A percentile compares a stretch with the other conserved stretches of the same genome.
Conservation (phyloP, 2,329 filamentous ascomycete species). For the Alternaria solani region DNA sequence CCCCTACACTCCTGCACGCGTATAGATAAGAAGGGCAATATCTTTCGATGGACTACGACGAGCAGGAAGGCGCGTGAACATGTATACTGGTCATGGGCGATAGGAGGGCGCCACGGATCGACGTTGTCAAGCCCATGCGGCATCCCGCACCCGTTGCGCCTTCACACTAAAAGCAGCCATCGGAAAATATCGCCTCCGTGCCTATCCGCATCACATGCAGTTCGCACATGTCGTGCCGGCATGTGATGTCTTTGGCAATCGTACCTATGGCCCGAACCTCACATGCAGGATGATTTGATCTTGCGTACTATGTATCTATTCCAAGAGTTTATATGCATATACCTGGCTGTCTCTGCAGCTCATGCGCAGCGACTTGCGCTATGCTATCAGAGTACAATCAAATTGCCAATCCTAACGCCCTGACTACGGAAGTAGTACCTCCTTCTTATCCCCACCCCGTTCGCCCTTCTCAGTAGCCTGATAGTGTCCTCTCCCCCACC, state of each 20-base stretch:
- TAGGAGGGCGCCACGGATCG: neutral
- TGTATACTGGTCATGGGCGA: neutral
- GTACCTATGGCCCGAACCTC: too few relatives aligned
- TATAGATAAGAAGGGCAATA: too few relatives aligned
- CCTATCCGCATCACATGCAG: too few relatives aligned
- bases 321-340: neutral
- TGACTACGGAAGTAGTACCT: constrained; percentile 83
- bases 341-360: neutral
- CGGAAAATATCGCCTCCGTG: too few relatives aligned
- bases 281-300: too few relatives aligned
- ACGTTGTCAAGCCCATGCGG: neutral
- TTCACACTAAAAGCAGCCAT: neutral
- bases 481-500: constrained; percentile 72
- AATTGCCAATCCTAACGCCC: constrained; percentile 79
- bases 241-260: neutral
- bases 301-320: neutral
- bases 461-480: constrained; percentile 68
- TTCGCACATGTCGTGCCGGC: neutral
- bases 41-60: neutral
- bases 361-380: neutral
- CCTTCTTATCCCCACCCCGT: constrained; percentile 76
- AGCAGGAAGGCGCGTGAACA: neutral
- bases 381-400: constrained; percentile 67
- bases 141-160: neutral
- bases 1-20: neutral